Evolutionary conservation across 148 eudicot genomes (phyloP).

Genomic region (Cornus florida): DNA sequence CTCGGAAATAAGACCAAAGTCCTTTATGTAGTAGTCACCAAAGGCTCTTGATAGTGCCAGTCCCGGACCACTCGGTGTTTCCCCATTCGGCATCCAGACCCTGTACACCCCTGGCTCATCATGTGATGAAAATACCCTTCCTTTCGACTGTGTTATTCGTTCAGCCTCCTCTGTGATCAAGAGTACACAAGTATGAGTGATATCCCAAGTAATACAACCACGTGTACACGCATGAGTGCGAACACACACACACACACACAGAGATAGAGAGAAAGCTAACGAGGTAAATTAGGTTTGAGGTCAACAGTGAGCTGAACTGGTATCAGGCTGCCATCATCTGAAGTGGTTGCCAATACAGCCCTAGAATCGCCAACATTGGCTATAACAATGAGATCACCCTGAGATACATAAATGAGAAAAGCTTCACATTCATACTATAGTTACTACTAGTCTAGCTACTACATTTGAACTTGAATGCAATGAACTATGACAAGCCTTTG

Average conservation of each 20-base stretch:
- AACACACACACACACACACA: background rate
- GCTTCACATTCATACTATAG: background rate
- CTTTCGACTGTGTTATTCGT: constrained; percentile 55
- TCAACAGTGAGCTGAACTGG: constrained; percentile 76
- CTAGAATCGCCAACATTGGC: constrained; percentile 87
- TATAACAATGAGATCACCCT: constrained; percentile 61
- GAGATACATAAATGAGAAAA: constrained; percentile 7
- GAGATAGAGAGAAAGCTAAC: constrained; percentile 41
- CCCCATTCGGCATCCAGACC: constrained; percentile 61
- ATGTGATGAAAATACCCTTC: constrained; percentile 48
- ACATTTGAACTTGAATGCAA: background rate
- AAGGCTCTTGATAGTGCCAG: constrained; percentile 80
- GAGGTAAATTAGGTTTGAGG: constrained; percentile 74
- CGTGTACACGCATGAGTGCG: background rate
- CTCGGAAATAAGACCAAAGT: constrained; percentile 73
- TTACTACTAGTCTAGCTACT: too few species aligned
- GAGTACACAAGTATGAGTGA: constrained; percentile 2
- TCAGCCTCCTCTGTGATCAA: constrained; percentile 56
- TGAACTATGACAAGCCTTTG: background rate
- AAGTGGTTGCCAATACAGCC: constrained; percentile 66
- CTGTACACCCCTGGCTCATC: constrained; percentile 80
- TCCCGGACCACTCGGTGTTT: constrained; percentile 47
- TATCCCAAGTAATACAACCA: background rate
- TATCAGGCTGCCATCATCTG: constrained; percentile 51
- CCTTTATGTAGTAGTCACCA: constrained; percentile 76